These are phyloP conservation scores for Salix caprea DNA, from an alignment of 345 rosid genomes.

Conservation along the genomic window DNA sequence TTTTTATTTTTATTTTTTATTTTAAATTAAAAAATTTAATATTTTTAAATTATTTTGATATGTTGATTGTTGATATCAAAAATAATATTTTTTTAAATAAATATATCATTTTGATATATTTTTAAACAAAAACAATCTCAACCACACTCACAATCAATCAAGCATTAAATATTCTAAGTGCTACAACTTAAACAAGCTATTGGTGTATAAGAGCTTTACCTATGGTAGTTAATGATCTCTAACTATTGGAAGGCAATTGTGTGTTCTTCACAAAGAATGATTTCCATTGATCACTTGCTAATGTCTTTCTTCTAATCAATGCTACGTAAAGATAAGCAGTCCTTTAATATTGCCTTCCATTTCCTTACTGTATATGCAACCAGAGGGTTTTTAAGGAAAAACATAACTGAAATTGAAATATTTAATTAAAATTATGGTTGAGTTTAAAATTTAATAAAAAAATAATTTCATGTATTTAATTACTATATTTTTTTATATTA, in stretches of 20 bases:
- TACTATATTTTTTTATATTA: too few relatives aligned
- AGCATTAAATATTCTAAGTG: too few relatives aligned
- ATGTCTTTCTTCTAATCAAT: not conserved
- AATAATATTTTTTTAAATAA: too few relatives aligned
- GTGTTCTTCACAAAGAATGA: not conserved
- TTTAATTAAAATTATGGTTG: too few relatives aligned
- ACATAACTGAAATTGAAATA: too few relatives aligned
- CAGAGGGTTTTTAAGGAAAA: not conserved
- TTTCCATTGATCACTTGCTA: not conserved
- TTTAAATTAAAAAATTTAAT: too few relatives aligned
- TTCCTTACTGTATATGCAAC: not conserved
- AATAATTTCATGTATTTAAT: too few relatives aligned
- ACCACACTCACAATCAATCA: not conserved
- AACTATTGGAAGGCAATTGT: not conserved
- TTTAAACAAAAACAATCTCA: not conserved
- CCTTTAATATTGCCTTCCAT: not conserved
- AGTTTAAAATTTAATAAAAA: too few relatives aligned
- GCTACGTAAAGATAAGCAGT: not conserved
- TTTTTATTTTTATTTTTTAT: too few relatives aligned
- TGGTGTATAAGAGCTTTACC: not conserved
- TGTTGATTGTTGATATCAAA: too few relatives aligned
- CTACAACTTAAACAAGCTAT: not conserved
- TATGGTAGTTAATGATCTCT: constrained; percentile 1
- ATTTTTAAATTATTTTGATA: too few relatives aligned
- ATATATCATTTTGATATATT: too few relatives aligned